phyloP scores from a whole-genome alignment of 306 rosid genomes.

The Begonia loranthoides region DNA sequence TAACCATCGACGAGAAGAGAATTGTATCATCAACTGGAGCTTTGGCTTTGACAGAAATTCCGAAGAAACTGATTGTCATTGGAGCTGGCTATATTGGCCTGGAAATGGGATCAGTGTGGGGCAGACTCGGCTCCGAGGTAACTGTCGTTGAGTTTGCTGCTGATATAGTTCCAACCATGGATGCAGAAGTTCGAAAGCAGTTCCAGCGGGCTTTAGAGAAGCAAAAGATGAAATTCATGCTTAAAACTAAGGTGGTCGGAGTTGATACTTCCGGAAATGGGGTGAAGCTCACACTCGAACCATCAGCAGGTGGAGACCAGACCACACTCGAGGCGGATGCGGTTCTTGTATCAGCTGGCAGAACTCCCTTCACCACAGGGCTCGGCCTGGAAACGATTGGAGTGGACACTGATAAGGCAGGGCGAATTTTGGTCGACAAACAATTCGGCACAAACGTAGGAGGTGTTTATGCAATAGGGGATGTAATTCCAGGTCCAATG shows the following conservation, averaged over 20 bases:
- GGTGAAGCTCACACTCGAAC: slow-evolving; percentile 84
- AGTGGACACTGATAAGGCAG: slow-evolving; percentile 71
- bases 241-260: slow-evolving; percentile 90
- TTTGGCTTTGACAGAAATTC: slow-evolving; percentile 72
- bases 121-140: slow-evolving; percentile 81
- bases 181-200: slow-evolving; percentile 81
- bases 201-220: slow-evolving; percentile 92
- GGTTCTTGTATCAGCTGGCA: slow-evolving; percentile 97
- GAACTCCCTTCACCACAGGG: slow-evolving; percentile 78
- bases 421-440: slow-evolving; percentile 71
- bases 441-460: slow-evolving; percentile 64
- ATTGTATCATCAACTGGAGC: slow-evolving; percentile 95
- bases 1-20: slow-evolving; percentile 87
- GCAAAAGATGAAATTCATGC: slow-evolving; percentile 86
- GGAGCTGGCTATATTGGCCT: slow-evolving; percentile 99
- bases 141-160: slow-evolving; percentile 90
- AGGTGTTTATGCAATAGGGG: slow-evolving; percentile 86
- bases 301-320: slow-evolving; percentile 87
- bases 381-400: slow-evolving; percentile 80
- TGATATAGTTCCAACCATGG: slow-evolving; percentile 93
- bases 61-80: slow-evolving; percentile 79
- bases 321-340: slow-evolving; percentile 74
- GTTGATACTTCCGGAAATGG: slow-evolving; percentile 78
- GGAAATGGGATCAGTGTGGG: slow-evolving; percentile 99
- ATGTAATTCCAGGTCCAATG: slow-evolving; percentile 98